Evolutionary conservation across 1,139 yeast genomes (phyloP), one percentile per base, ranked within the genome.

Genomic region (Casaregolazyma suthepensis): DNA sequence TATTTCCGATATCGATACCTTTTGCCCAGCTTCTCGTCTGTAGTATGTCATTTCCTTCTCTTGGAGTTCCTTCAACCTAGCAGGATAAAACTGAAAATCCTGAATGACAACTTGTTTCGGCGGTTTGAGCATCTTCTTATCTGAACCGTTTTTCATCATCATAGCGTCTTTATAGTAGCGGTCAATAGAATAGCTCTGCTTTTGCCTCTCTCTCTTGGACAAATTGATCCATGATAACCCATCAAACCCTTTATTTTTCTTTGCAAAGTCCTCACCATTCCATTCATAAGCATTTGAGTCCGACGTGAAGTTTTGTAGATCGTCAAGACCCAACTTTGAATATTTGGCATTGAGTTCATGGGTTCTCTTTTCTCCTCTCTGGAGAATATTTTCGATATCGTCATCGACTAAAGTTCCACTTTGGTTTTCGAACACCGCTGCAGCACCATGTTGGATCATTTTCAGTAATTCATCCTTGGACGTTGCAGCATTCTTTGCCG

Each of bases 361-460:
- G 0, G 99, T 93, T 59, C 89, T 85, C 61, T 82, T 85, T 52
- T 89, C 88, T 42, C 98, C 96, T 61, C 80, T 79, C 51, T 79
- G 75, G 61, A 93, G 75, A 61, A 93, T 85, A 1, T 77, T 82
- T 53, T 93, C 99, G 61, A 93, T 85, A 67, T 88, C 96, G 52
- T 83, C 87, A 26, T 81, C 69, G 4, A 64, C 56, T 15, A 71
- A 70, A 10, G 61, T 53, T 7, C 63, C 62, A 37, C 60, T 71
- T 40, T 74, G 71, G 26, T 77, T 70, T 49, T 70, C 68, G 67
- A 93, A 87, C 5, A 93, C 93, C 52, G 85, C 83, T 62, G 86
- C 84, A 1, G 98, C 99, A 59, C 99, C 98, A 67, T 87, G 96
- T 69, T 93, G 98, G 70, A 93, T 93, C 99, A 93, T 93, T 45